phyloP scores from a whole-genome alignment of 2,329 filamentous ascomycete genomes.

The Ophiostoma montium region DNA sequence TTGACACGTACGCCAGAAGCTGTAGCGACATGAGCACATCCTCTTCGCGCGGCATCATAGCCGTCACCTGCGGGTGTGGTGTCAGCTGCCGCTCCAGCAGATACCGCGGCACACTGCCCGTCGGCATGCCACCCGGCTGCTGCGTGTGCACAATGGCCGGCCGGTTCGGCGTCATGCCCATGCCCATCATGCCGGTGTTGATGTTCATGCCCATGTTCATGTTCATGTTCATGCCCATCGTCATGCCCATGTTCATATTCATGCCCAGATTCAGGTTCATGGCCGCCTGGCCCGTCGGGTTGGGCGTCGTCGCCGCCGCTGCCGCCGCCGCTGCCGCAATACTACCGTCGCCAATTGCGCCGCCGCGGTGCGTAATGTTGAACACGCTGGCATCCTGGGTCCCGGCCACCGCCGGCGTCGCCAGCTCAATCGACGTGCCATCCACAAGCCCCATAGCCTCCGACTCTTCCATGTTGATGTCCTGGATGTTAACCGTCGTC shows the following conservation, averaged over 20 bases:
- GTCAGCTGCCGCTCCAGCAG: constrained; percentile 59
- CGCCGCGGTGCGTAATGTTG: constrained; percentile 72
- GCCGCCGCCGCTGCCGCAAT: constrained; percentile 36
- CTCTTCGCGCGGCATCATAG: constrained; percentile 90
- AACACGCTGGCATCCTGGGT: constrained; percentile 82
- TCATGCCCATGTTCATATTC: neutral
- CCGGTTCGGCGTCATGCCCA: constrained; percentile 61
- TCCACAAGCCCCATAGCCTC: constrained; percentile 49
- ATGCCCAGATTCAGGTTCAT: neutral
- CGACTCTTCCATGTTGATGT: constrained; percentile 65
- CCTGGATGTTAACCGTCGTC: constrained; percentile 70
- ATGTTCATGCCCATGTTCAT: neutral
- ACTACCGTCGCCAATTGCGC: constrained; percentile 71
- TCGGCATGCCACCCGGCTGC: constrained; percentile 52
- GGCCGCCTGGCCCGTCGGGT: neutral
- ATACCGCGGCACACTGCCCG: constrained; percentile 63
- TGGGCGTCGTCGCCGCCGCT: constrained; percentile 29
- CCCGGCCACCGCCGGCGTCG: constrained; percentile 67
- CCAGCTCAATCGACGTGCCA: constrained; percentile 57
- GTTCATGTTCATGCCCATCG: neutral
- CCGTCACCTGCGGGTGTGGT: constrained; percentile 60
- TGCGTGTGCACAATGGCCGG: constrained; percentile 57
- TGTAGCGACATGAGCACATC: constrained; percentile 97
- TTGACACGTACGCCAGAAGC: constrained; percentile 91
- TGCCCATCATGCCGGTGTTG: constrained; percentile 15